Percentiles rank a stretch among this genome's conserved stretches.
Conservation (phyloP, 129 eudicot genomes). For the Tagetes erecta region DNA sequence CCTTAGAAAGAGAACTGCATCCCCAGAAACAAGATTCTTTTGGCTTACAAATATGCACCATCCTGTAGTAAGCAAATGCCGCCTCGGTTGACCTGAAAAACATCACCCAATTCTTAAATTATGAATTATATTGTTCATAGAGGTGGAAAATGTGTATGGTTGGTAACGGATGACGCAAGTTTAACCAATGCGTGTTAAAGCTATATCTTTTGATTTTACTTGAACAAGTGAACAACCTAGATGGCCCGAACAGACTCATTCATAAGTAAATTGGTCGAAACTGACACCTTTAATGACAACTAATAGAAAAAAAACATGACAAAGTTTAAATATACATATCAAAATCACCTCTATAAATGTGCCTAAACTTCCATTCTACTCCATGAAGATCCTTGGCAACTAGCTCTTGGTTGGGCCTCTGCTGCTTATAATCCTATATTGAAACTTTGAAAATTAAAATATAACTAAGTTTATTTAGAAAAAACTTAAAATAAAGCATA, state of each 20-base stretch:
- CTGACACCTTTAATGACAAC: background rate
- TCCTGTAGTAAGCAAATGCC: conserved; percentile 93
- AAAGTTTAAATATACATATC: background rate
- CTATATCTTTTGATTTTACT: background rate
- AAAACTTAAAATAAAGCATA: background rate
- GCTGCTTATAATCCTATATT: conserved; percentile 69
- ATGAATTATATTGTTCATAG: background rate
- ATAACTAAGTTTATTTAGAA: too few species aligned
- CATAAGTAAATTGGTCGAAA: conserved; percentile 8
- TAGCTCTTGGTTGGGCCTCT: conserved; percentile 86
- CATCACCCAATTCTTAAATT: background rate
- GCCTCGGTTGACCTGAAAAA: conserved; percentile 85
- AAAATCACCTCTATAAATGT: conserved; percentile 74
- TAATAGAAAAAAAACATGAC: background rate
- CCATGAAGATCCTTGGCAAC: conserved; percentile 88
- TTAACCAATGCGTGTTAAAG: background rate
- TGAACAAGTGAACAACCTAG: background rate
- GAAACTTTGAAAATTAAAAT: too few species aligned
- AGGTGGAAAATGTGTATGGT: background rate
- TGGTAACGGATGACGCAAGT: background rate
- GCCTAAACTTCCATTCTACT: conserved; percentile 87
- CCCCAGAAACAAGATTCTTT: conserved; percentile 83
- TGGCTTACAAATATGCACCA: conserved; percentile 94
- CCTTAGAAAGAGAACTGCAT: conserved; percentile 92
- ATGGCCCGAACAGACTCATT: background rate